Conservation (phyloP, 345 rosid genomes). For the Sonneratia caseolaris region DNA sequence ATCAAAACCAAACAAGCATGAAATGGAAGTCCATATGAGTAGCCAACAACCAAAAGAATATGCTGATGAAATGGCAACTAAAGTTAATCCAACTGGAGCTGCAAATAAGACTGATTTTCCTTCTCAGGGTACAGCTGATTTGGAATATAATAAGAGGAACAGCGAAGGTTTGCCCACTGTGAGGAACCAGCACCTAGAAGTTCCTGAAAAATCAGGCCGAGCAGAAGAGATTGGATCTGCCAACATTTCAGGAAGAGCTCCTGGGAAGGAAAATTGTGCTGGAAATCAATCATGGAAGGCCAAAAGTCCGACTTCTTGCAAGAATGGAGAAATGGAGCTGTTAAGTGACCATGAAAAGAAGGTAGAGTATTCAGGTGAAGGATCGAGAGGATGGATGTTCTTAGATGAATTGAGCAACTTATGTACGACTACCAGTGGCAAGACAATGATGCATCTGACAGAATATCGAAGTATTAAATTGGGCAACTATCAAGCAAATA, state of each 20-base stretch:
- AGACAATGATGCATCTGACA: slow-evolving; percentile 25
- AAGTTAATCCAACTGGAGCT: not conserved
- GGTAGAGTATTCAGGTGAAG: slow-evolving; percentile 15
- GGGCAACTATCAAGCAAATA: slow-evolving; percentile 6
- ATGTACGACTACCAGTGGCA: slow-evolving; percentile 38
- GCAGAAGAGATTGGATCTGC: not conserved
- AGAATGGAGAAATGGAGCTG: slow-evolving; percentile 5
- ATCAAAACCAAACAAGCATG: slow-evolving; percentile 16
- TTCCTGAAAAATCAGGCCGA: not conserved
- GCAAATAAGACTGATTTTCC: not conserved
- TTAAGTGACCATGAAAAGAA: slow-evolving; percentile 7
- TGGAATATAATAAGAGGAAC: not conserved
- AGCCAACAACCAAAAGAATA: slow-evolving; percentile 12
- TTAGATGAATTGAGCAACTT: slow-evolving; percentile 37
- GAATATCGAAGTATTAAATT: slow-evolving; percentile 16
- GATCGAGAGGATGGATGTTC: slow-evolving; percentile 59
- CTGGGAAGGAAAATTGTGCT: not conserved
- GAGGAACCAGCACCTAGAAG: not conserved
- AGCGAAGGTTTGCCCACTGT: not conserved
- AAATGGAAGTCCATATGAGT: slow-evolving; percentile 17
- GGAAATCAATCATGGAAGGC: not conserved
- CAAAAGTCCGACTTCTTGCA: not conserved
- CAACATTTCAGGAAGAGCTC: not conserved
- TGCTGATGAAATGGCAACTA: not conserved
- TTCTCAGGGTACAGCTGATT: not conserved